Conservation (phyloP, 2,329 filamentous ascomycete species). For the Beauveria sp. region DNA sequence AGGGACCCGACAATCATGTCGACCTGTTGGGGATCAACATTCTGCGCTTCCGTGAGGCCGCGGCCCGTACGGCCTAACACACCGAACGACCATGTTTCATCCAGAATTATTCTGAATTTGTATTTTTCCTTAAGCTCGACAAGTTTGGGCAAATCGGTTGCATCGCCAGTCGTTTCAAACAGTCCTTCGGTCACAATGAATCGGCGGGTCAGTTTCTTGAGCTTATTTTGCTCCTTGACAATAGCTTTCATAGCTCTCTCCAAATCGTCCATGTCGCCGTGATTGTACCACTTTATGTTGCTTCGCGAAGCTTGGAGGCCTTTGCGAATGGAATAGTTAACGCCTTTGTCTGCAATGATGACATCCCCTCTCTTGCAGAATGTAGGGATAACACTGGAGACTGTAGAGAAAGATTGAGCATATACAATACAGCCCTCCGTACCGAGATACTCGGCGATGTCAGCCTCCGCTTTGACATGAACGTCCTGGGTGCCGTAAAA, state of each 20-base stretch:
- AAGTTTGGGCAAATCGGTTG: slow-evolving; percentile 75
- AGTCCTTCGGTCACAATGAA: slow-evolving; percentile 96
- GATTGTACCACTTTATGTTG: slow-evolving; percentile 87
- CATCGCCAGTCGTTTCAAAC: slow-evolving; percentile 85
- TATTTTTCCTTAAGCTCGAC: slow-evolving; percentile 92
- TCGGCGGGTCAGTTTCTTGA: slow-evolving; percentile 80
- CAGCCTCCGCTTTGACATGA: slow-evolving; percentile 91
- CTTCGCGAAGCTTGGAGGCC: slow-evolving; percentile 89
- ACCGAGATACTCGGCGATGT: slow-evolving; percentile 84
- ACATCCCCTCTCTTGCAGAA: slow-evolving; percentile 97
- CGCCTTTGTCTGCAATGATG: slow-evolving; percentile 88
- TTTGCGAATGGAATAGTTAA: slow-evolving; percentile 90
- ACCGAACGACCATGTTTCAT: slow-evolving; percentile 97
- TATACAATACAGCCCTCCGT: slow-evolving; percentile 89
- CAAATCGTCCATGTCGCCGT: slow-evolving; percentile 92
- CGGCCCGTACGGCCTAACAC: slow-evolving; percentile 86
- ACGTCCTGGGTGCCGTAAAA: slow-evolving; percentile 99
- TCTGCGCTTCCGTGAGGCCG: slow-evolving; percentile 91
- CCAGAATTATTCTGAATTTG: slow-evolving; percentile 95
- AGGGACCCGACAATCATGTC: slow-evolving; percentile 97
- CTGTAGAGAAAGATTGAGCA: slow-evolving; percentile 90
- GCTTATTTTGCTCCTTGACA: slow-evolving; percentile 73
- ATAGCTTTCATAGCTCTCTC: slow-evolving; percentile 79
- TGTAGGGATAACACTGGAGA: slow-evolving; percentile 91
- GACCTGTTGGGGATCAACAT: slow-evolving; percentile 85